Conservation (phyloP, 1,139 yeast genomes). For the Suhomyces bolitotheri region DNA sequence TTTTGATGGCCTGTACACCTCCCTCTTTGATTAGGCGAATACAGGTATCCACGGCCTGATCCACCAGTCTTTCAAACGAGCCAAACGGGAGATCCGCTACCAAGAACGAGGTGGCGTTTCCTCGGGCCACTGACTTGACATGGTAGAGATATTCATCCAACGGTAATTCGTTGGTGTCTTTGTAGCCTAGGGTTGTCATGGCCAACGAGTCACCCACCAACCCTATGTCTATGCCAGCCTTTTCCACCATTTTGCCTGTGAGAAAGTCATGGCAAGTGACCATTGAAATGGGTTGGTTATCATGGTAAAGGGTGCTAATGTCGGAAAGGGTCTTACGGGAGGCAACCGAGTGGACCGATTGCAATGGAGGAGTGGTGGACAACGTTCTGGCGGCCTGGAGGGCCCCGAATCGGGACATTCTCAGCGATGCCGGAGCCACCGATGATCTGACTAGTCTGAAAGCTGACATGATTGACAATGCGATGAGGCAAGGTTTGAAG, state of each 20-base stretch:
- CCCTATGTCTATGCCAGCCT: slow-evolving; percentile 66
- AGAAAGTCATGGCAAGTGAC: slow-evolving; percentile 88
- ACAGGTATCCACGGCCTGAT: slow-evolving; percentile 67
- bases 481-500: no score
- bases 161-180: slow-evolving; percentile 70
- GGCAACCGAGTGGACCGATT: slow-evolving; percentile 15
- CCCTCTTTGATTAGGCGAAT: slow-evolving; percentile 62
- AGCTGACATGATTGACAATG: no score
- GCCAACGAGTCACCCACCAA: slow-evolving; percentile 92
- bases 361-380: slow-evolving; percentile 11
- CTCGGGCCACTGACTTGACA: slow-evolving; percentile 73
- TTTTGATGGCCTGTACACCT: slow-evolving; percentile 72
- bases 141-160: slow-evolving; percentile 81
- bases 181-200: slow-evolving; percentile 85
- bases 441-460: no score
- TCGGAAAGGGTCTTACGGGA: slow-evolving; percentile 39
- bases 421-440: no score
- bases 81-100: slow-evolving; percentile 95
- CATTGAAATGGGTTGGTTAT: slow-evolving; percentile 61
- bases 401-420: no score
- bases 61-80: slow-evolving; percentile 64
- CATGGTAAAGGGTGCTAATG: slow-evolving; percentile 41
- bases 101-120: slow-evolving; percentile 61
- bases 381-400: slow-evolving; percentile 5
- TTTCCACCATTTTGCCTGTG: slow-evolving; percentile 71